Base-by-base conservation (phyloP, 768 basidiomycete genomes). In the button mushroom (Agaricus bisporus) region DNA sequence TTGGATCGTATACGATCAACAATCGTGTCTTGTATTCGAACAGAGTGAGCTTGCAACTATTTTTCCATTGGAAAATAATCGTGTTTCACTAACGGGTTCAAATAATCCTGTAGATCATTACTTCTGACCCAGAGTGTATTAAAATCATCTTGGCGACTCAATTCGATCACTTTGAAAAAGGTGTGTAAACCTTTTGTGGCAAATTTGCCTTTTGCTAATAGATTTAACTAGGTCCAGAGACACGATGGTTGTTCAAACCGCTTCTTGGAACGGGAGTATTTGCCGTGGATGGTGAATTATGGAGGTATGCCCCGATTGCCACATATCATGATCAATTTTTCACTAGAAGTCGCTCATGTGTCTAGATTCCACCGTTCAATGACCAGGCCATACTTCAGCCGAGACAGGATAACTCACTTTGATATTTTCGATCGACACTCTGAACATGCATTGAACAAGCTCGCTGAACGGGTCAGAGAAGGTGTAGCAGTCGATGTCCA, bases 381-480 rank as follows among this genome's bases (percentile, higher is more conserved):
- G 72, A 80, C 83, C 0, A 79, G 86, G 1, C 85, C 85, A 0
- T 87, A 86, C 70, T 86, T 87, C 68, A 76, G 63, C 56, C 74
- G 73, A 35, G 83, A 85, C 18, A 68, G 74, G 52, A 76, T 84
- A 41, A 77, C 74, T 48, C 76, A 83, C 60, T 85, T 83, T 56
- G 80, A 83, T 22, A 79, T 77, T 25, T 84, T 85, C 58, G 80
- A 77, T 44, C 68, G 75, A 14, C 80, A 84, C 28, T 73, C 80
- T 1, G 73, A 74, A 46, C 67, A 75, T 28, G 73, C 75, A 1
- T 66, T 85, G 20, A 52, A 61, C 4, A 64, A 74, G 48, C 70
- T 80, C 54, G 75, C 76, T 43, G 65, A 61, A 3, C 70, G 82
- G 11, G 69, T 80, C 26, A 54, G 58, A 4, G 64, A 68, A 17